Evolutionary conservation across 176 grass and related monocot species (phyloP), one percentile per base, ranked within the genome.

Genomic region (Puya raimondii): DNA sequence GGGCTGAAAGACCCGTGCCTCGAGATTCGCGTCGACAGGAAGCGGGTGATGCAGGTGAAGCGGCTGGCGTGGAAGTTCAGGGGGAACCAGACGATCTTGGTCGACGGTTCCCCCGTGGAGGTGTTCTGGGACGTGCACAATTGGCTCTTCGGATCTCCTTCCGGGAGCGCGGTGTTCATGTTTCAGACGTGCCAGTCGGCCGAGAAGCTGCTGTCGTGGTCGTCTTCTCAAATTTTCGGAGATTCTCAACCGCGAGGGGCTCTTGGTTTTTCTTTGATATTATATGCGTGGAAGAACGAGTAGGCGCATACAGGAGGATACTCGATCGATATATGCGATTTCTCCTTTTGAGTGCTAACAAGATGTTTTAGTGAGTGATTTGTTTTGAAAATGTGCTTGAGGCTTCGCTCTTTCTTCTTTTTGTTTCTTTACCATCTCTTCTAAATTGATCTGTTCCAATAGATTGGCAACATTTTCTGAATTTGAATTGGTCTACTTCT

Each of bases 41-140:
- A 91, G 80, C 83, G 63, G 1, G 83, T 91, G 25, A 86, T 91
- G 83, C 83, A 72, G 74, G 83, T 91, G 50, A 83, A 86, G 77
- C 78, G 77, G 20, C 67, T 91, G 16, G 80, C 67, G 0, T 91
- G 88, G 88, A 86, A 91, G 51, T 91, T 91, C 18, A 80, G 84
- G 66, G 83, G 88, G 12, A 91, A 91, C 64, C 88, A 84, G 70
- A 86, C 88, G 15, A 91, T 91, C n/a, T 80, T 91, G 12, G 88
- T 91, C 4, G 88, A 91, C 33, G 84, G 83, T 63, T 69, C 86
- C 66, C 88, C 80, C 15, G 84, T 91, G 42, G 83, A 86, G 77
- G 83, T 91, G 29, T 86, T 91, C 50, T 91, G 88, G 88, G 83
- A 91, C 51, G 83, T 86, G 26, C 88, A 86, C 71, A 91, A 78